phyloP scores from a whole-genome alignment of 257 asterid species.

The Eustoma russellianum region DNA sequence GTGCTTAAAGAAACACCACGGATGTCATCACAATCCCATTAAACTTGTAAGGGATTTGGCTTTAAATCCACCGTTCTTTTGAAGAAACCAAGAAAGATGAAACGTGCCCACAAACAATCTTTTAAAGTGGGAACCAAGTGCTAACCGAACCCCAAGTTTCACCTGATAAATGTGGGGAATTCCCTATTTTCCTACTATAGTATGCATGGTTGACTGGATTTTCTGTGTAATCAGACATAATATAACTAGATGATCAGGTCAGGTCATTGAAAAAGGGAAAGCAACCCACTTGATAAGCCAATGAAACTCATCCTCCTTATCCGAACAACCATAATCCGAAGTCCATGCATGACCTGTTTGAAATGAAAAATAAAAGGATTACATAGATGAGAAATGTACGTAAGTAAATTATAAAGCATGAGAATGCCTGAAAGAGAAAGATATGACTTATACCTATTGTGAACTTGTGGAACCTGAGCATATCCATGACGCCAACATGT shows the following conservation, averaged over 20 bases:
- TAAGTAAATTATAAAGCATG: conserved; percentile 1
- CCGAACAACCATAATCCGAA: conserved; percentile 95
- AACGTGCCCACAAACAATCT: no score
- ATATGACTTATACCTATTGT: conserved; percentile 60
- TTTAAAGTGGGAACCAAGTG: no score
- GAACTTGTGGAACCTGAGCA: conserved; percentile 96
- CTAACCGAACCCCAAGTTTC: no score
- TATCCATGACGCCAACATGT: conserved; percentile 99
- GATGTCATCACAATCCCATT: background rate
- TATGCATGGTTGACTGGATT: background rate
- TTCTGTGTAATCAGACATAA: no score
- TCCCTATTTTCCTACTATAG: no score
- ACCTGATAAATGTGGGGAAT: no score
- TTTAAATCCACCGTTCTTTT: no score
- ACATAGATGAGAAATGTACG: conserved; percentile 1
- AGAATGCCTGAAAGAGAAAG: background rate
- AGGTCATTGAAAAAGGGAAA: background rate
- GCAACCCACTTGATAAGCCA: conserved; percentile 77
- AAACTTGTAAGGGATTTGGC: background rate
- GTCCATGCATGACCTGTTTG: conserved; percentile 94
- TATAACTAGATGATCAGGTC: background rate
- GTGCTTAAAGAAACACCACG: background rate
- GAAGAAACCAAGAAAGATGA: no score
- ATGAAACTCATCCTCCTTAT: conserved; percentile 77
- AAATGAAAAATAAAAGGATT: background rate